phyloP scores from a whole-genome alignment of 768 basidiomycete species.

The Russula dissimulans region DNA sequence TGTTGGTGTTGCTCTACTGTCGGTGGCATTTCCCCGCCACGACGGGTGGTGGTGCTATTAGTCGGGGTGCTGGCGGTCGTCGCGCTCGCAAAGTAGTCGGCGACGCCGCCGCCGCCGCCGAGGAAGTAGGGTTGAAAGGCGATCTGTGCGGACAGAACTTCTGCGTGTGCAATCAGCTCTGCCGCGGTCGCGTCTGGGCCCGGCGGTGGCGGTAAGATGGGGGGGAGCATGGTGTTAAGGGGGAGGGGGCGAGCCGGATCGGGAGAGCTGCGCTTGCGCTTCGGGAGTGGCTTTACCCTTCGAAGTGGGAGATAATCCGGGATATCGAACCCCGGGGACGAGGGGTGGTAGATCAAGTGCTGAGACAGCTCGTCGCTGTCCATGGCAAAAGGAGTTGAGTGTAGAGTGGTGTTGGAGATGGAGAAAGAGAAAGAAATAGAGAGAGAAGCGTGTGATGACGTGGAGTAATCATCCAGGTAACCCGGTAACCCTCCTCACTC shows the following conservation, averaged over 20 bases:
- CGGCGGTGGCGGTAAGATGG: constrained; percentile 27
- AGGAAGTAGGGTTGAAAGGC: constrained; percentile 53
- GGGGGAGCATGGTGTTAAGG: constrained; percentile 21
- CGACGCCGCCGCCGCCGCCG: constrained; percentile 36
- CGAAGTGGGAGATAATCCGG: constrained; percentile 55
- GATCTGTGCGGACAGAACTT: constrained; percentile 49
- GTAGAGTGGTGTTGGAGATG: not conserved
- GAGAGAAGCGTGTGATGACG: constrained; percentile 12
- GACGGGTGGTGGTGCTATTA: constrained; percentile 10
- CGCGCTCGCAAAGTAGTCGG: constrained; percentile 30
- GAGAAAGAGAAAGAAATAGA: not conserved
- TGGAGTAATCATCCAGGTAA: constrained; percentile 2
- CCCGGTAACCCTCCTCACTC: not conserved
- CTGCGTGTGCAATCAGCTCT: constrained; percentile 49
- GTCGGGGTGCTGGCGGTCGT: too few species aligned
- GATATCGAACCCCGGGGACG: constrained; percentile 38
- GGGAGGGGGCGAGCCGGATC: not conserved
- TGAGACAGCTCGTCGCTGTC: constrained; percentile 11
- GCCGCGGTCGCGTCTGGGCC: constrained; percentile 43
- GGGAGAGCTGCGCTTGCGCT: constrained; percentile 51
- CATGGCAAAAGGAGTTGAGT: not conserved
- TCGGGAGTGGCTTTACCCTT: constrained; percentile 70
- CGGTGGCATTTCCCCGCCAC: constrained; percentile 14
- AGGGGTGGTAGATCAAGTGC: constrained; percentile 7
- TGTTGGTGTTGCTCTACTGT: not conserved